These are phyloP conservation scores for Debaryomyces castellii DNA, from an alignment of 805 yeast species.

Conservation along the genomic window DNA sequence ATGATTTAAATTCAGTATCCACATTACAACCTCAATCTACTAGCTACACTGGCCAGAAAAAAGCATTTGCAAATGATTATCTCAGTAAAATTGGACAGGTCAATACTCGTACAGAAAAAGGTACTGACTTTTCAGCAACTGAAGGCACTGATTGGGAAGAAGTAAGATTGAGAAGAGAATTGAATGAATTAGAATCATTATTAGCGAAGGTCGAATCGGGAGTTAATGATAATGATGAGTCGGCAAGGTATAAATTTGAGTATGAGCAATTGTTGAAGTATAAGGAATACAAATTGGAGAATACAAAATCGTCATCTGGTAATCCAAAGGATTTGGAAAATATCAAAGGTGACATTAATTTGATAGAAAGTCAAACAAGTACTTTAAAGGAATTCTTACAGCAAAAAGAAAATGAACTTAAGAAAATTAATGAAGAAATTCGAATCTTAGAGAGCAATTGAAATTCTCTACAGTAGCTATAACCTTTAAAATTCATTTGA, in stretches of 20 bases:
- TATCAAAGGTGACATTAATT: constrained; percentile 60
- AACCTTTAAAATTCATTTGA: not conserved
- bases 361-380: constrained; percentile 74
- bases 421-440: constrained; percentile 44
- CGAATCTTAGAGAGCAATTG: constrained; percentile 14
- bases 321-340: constrained; percentile 44
- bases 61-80: constrained; percentile 54
- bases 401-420: constrained; percentile 61
- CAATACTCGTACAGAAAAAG: constrained; percentile 35
- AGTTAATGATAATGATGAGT: constrained; percentile 23
- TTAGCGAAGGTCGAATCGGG: constrained; percentile 47
- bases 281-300: constrained; percentile 59
- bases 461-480: not conserved
- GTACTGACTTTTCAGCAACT: constrained; percentile 71
- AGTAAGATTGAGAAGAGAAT: constrained; percentile 75
- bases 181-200: constrained; percentile 70
- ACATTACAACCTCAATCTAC: constrained; percentile 25
- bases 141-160: constrained; percentile 93
- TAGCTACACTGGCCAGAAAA: constrained; percentile 14
- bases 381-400: constrained; percentile 68
- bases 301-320: constrained; percentile 5
- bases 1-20: constrained; percentile 47
- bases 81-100: constrained; percentile 56
- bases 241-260: constrained; percentile 52
- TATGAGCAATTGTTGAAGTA: constrained; percentile 79